phyloP scores from a whole-genome alignment of 345 rosid species.

The Salix purpurea region DNA sequence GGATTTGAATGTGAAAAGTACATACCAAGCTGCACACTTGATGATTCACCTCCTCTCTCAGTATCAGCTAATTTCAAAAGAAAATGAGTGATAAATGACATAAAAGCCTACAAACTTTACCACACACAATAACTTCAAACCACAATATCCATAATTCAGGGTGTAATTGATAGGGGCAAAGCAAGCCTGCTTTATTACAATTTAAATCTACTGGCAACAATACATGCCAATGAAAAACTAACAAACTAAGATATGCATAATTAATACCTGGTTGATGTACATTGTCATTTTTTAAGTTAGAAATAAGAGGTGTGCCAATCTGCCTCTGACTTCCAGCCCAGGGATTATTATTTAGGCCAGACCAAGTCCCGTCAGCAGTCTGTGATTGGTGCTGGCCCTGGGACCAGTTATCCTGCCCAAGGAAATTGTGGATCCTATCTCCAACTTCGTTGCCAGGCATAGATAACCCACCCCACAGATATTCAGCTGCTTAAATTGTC shows the following conservation, averaged over 20 bases:
- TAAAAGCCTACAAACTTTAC: not conserved
- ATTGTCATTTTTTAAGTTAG: conserved; percentile 52
- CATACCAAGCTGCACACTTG: conserved; percentile 51
- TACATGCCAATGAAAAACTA: conserved; percentile 9
- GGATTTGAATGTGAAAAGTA: conserved; percentile 43
- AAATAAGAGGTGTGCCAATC: conserved; percentile 43
- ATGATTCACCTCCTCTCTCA: conserved; percentile 51
- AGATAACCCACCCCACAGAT: conserved; percentile 41
- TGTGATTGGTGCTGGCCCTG: conserved; percentile 64
- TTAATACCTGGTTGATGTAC: conserved; percentile 61
- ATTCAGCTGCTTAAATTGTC: conserved; percentile 29
- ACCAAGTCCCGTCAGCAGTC: conserved; percentile 62
- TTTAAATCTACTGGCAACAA: not conserved
- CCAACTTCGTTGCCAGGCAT: conserved; percentile 98
- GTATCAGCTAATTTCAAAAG: conserved; percentile 51
- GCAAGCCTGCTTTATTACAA: not conserved
- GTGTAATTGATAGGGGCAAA: not conserved
- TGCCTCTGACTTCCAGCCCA: conserved; percentile 63
- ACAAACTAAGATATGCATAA: conserved; percentile 1
- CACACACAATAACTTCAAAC: conserved; percentile 3
- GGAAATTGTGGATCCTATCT: conserved; percentile 84
- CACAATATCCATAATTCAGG: not conserved
- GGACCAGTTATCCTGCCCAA: conserved; percentile 63
- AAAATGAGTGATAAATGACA: conserved; percentile 14
- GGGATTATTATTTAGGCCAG: conserved; percentile 43